Evolutionary conservation across 2,329 filamentous ascomycete genomes (phyloP), one percentile per base, ranked within the genome.

Genomic region (Trichoderma semiorbis): DNA sequence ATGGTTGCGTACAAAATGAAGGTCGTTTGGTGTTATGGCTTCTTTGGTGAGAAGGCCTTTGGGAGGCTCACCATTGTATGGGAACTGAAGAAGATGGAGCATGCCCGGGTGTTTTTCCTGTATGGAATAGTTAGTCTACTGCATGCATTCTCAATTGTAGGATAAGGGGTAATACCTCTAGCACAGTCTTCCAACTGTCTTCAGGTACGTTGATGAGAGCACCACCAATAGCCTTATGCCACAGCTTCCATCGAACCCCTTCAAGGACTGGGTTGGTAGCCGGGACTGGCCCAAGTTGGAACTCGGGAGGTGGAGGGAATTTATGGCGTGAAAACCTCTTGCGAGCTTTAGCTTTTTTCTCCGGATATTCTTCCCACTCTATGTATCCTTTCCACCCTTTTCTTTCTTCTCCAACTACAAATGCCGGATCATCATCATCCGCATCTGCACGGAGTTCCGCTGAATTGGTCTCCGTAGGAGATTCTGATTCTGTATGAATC

Each of bases 1-100:
- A 73, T 93, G 91, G 72, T 93, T 93, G 8, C 91, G 84, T 0
- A 93, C 88, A 74, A 92, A 93, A 74, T 90, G 87, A 0, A 79
- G 75, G 0, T 75, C 62, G 73, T 92, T 93, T 0, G 85, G 82
- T 0, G 91, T 93, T 50, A 93, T 85, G 0, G 86, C 84, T 18
- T 84, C 84, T 0, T 85, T 85, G 0, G 79, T 80, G 5, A 90
- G 85, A 0, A 92, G 82, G 2, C 86, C 83, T 73, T 90, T 87
- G 0, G 88, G 88, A 0, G 89, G 85, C 73, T 91, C 89, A 0
- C 88, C 89, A 50, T 91, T 91, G 78, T 90, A 91, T 0, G 89
- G 89, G 72, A 91, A 91, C 69, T 90, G 85, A 0, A 91, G 80
- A 0, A 91, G 81, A 74, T 90, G 89, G 1, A 90, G 79, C 88